Conservation (phyloP, 805 yeast genomes). For the Wickerhamomyces chambardii region DNA sequence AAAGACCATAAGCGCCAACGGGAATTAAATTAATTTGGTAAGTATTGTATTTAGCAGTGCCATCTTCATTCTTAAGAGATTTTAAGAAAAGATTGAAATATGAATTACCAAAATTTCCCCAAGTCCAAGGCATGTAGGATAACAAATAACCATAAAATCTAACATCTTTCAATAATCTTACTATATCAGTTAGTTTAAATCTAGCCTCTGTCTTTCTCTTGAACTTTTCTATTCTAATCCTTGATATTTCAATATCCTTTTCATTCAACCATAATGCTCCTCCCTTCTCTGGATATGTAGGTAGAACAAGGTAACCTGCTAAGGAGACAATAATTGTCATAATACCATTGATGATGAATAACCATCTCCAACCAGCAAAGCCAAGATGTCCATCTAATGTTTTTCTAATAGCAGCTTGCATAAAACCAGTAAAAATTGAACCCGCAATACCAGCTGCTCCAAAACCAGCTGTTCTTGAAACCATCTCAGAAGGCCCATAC, state of each 20-base stretch:
- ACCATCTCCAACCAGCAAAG: constrained; percentile 64
- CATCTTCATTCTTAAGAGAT: constrained; percentile 1
- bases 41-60: neutral
- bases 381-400: constrained; percentile 10
- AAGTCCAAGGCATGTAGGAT: neutral
- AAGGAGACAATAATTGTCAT: constrained; percentile 28
- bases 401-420: constrained; percentile 4
- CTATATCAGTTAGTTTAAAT: constrained; percentile 1
- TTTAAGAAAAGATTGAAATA: constrained; percentile 3
- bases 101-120: neutral
- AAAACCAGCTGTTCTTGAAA: constrained; percentile 33
- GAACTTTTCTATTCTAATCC: constrained; percentile 8
- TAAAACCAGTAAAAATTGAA: constrained; percentile 27
- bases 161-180: too few relatives aligned
- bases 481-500: constrained; percentile 44
- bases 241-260: constrained; percentile 21
- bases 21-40: constrained; percentile 12
- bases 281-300: constrained; percentile 25
- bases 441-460: too few relatives aligned
- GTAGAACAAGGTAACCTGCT: constrained; percentile 24
- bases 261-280: constrained; percentile 20
- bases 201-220: constrained; percentile 8
- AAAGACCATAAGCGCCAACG: constrained; percentile 10
- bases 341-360: constrained; percentile 57
- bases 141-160: too few relatives aligned